Evolutionary conservation across 768 basidiomycete species (phyloP).

Genomic region (Daedaleopsis nitida): DNA sequence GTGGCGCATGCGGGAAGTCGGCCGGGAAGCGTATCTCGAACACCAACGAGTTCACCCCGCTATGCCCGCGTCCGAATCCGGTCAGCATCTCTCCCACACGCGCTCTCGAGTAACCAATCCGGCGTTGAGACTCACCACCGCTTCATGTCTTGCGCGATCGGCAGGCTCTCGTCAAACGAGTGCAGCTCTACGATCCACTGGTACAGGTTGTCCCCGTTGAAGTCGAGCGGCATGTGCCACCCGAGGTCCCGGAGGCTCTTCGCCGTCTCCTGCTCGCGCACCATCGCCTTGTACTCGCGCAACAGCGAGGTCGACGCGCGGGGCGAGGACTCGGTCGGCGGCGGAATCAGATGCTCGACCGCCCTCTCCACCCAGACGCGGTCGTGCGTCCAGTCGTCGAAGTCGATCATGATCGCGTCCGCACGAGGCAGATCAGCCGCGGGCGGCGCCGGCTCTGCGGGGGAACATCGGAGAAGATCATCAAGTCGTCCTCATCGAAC

Average conservation of each 20-base stretch:
- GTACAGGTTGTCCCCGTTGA: slow-evolving; percentile 67
- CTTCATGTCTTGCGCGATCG: slow-evolving; percentile 63
- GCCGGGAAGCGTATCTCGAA: slow-evolving; percentile 75
- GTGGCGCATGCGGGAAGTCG: slow-evolving; percentile 66
- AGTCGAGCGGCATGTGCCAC: slow-evolving; percentile 71
- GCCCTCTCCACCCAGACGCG: slow-evolving; percentile 47
- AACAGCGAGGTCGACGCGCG: slow-evolving; percentile 59
- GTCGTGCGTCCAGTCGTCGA: slow-evolving; percentile 54
- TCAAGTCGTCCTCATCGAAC: slow-evolving; percentile 52
- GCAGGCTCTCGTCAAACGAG: slow-evolving; percentile 62
- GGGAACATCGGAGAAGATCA: slow-evolving; percentile 36
- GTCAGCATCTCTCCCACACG: background rate
- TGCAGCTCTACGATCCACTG: slow-evolving; percentile 78
- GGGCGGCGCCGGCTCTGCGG: background rate
- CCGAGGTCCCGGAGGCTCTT: slow-evolving; percentile 57
- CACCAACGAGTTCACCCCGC: slow-evolving; percentile 63
- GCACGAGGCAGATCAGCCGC: background rate
- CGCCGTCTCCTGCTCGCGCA: slow-evolving; percentile 57
- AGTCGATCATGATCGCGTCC: background rate
- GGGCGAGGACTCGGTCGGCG: slow-evolving; percentile 57
- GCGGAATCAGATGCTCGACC: slow-evolving; percentile 54
- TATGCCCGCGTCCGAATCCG: slow-evolving; percentile 22
- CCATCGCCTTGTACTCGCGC: slow-evolving; percentile 60
- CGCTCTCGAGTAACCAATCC: background rate
- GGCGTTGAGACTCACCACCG: slow-evolving; percentile 37